Percentiles rank a stretch among this genome's conserved stretches.
phyloP scores from a whole-genome alignment of 805 yeast genomes.

The Wickerhamomyces bisporus region DNA sequence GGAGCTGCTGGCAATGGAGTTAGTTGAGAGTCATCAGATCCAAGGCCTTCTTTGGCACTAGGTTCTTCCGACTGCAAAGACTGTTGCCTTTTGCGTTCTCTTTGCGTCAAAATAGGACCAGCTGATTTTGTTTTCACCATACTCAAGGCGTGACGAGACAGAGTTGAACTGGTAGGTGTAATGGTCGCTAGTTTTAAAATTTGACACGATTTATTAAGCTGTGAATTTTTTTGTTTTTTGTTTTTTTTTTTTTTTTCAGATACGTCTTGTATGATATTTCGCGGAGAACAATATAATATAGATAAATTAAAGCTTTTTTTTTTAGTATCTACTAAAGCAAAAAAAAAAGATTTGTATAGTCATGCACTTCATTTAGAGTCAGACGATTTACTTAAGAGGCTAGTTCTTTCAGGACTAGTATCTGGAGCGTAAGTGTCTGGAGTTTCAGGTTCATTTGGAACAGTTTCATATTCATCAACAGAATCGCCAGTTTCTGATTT shows the following conservation, averaged over 20 bases:
- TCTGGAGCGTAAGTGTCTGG: conserved; percentile 5
- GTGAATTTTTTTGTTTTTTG: no score
- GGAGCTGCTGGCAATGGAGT: conserved; percentile 7
- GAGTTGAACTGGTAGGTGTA: neutral
- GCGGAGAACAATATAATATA: no score
- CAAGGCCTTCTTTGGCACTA: neutral
- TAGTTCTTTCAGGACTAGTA: conserved; percentile 19
- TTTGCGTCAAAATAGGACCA: conserved; percentile 18
- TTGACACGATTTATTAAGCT: no score
- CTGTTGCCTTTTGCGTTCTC: conserved; percentile 14
- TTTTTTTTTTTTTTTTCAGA: no score
- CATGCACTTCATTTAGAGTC: neutral
- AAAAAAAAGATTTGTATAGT: no score
- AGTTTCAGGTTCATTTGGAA: conserved; percentile 18
- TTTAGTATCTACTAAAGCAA: no score
- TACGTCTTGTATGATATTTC: no score
- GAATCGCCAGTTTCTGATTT: neutral
- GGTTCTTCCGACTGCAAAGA: neutral
- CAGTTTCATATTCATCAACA: conserved; percentile 15
- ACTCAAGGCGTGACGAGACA: neutral
- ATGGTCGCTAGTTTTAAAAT: no score
- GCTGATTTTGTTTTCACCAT: conserved; percentile 7
- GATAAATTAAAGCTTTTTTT: no score
- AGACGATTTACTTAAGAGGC: conserved; percentile 20
- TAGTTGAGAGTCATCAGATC: no score